Percentiles rank a stretch among this genome's conserved stretches.
Conservation (phyloP, 768 basidiomycete genomes). For the Lanmaoa rubissima region DNA sequence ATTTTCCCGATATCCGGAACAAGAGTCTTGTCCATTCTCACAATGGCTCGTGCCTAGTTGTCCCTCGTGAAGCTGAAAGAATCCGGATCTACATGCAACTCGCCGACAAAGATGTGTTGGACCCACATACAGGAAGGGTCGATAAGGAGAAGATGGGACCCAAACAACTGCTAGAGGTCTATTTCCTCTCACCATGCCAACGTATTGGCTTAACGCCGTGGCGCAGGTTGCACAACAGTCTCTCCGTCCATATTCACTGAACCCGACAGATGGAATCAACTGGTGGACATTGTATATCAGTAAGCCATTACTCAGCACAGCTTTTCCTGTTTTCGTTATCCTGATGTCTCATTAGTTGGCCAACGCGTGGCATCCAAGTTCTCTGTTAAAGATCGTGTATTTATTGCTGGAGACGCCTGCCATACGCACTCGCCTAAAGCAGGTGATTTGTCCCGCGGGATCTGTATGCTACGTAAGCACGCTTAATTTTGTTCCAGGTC, state of each 20-base stretch:
- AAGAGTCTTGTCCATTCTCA: slow-evolving; percentile 49
- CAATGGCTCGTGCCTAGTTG: slow-evolving; percentile 48
- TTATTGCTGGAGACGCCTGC: slow-evolving; percentile 58
- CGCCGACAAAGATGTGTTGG: slow-evolving; percentile 36
- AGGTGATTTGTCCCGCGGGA: slow-evolving; percentile 23
- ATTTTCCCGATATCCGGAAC: slow-evolving; percentile 56
- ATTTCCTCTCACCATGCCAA: not conserved
- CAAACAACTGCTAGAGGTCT: slow-evolving; percentile 40
- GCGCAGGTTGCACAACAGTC: slow-evolving; percentile 39
- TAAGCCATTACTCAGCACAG: slow-evolving; percentile 17
- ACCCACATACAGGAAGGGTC: slow-evolving; percentile 40
- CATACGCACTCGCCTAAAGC: slow-evolving; percentile 47
- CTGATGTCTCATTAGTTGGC: slow-evolving; percentile 38
- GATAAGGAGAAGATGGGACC: slow-evolving; percentile 40
- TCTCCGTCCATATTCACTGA: slow-evolving; percentile 40
- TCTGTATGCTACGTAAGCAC: not conserved
- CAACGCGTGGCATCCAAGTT: slow-evolving; percentile 56
- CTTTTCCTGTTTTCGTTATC: not conserved
- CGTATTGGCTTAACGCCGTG: not conserved
- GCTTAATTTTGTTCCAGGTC: slow-evolving; percentile 36
- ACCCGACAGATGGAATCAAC: slow-evolving; percentile 32
- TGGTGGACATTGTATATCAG: slow-evolving; percentile 56
- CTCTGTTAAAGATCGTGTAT: slow-evolving; percentile 45
- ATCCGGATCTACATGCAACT: slow-evolving; percentile 55
- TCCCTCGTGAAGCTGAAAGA: slow-evolving; percentile 49